phyloP scores from a whole-genome alignment of 2,329 filamentous ascomycete species.

The Rugonectria rugulosa region DNA sequence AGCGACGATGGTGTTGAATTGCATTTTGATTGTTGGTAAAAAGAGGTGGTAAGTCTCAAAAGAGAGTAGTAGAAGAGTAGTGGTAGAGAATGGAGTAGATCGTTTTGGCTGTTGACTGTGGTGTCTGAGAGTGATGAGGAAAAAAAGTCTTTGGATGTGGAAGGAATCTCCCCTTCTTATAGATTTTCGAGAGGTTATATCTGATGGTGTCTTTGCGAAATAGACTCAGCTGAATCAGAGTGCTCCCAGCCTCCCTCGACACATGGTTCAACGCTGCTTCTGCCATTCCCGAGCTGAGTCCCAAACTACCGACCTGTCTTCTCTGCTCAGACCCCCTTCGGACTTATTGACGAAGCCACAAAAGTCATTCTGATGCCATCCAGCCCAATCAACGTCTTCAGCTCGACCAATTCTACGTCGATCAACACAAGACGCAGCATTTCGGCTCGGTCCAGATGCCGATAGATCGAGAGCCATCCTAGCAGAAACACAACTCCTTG shows the following conservation, averaged over 20 bases:
- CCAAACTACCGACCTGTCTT: too few species aligned
- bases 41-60: slow-evolving; percentile 7
- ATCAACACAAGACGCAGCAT: not conserved
- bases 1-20: slow-evolving; percentile 15
- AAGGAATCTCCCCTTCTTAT: slow-evolving; percentile 10
- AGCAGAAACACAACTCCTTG: not conserved
- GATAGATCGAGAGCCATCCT: rapidly evolving
- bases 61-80: slow-evolving; percentile 15
- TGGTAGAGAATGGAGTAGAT: slow-evolving; percentile 10
- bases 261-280: too few species aligned
- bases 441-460: not conserved
- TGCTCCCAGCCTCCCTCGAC: too few species aligned
- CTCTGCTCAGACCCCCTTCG: too few species aligned
- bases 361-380: too few species aligned
- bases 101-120: slow-evolving; percentile 3
- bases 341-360: too few species aligned
- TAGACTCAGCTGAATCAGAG: too few species aligned
- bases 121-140: slow-evolving; percentile 23
- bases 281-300: too few species aligned
- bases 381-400: too few species aligned
- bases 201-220: too few species aligned
- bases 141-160: not conserved
- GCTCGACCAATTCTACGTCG: too few species aligned
- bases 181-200: not conserved
- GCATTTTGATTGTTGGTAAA: slow-evolving; percentile 26